phyloP scores from a whole-genome alignment of 2,329 filamentous ascomycete species.

The Fusarium tanahbumbuense region DNA sequence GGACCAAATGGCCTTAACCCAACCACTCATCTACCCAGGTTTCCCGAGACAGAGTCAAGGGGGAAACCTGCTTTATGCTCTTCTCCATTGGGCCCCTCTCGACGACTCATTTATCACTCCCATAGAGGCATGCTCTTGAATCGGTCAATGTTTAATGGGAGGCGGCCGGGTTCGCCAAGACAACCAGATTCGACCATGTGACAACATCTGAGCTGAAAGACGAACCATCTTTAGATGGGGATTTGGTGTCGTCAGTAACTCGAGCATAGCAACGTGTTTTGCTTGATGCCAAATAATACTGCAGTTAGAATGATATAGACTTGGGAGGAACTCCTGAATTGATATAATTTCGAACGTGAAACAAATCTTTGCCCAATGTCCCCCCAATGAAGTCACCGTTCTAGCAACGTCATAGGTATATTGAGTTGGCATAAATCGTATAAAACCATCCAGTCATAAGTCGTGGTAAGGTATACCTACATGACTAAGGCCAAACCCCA shows the following conservation, averaged over 20 bases:
- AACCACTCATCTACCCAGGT: background rate
- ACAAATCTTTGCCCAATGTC: constrained; percentile 1
- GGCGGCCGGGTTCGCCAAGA: background rate
- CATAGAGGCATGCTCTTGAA: background rate
- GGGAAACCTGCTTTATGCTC: background rate
- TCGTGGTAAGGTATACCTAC: background rate
- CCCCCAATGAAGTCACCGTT: background rate
- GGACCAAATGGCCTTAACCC: background rate
- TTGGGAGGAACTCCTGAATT: background rate
- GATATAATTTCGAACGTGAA: background rate
- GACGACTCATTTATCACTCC: background rate
- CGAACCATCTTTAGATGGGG: background rate
- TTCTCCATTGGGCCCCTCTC: background rate
- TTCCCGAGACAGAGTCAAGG: background rate
- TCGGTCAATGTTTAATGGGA: background rate
- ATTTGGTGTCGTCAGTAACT: background rate
- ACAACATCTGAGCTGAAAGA: background rate
- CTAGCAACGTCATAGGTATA: background rate
- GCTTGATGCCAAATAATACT: background rate
- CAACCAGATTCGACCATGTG: background rate
- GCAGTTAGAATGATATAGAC: background rate
- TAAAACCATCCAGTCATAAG: constrained; percentile 22
- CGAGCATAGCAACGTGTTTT: background rate
- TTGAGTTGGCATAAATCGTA: constrained; percentile 22
- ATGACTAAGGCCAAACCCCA: background rate